Evolutionary conservation across 108 stramenopile genomes (phyloP).

Genomic region (Pseudonitzschia multistriata): DNA sequence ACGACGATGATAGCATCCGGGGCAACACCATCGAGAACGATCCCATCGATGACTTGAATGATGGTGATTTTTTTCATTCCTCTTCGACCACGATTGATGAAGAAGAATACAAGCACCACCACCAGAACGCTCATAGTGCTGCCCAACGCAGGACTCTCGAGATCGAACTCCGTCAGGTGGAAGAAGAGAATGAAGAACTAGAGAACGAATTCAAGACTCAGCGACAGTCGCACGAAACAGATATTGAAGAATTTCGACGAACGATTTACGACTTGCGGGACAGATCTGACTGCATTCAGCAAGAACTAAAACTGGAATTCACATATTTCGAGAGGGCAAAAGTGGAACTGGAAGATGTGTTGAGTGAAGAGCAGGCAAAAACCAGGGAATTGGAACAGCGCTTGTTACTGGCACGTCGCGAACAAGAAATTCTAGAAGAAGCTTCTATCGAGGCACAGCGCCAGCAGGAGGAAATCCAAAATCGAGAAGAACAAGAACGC

Average conservation of each 20-base stretch:
- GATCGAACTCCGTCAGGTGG: not conserved
- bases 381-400: slow-evolving; percentile 2
- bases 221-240: not conserved
- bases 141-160: not conserved
- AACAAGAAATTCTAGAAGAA: not conserved
- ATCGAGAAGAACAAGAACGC: not conserved
- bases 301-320: not conserved
- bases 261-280: not conserved
- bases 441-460: not conserved
- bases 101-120: not conserved
- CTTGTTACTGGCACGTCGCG: not conserved
- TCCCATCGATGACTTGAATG: not conserved
- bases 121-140: not conserved
- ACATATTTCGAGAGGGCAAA: slow-evolving; percentile 1
- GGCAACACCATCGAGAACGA: not conserved
- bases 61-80: not conserved
- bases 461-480: not conserved
- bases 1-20: not conserved
- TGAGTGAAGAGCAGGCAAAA: not conserved
- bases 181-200: not conserved
- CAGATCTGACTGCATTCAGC: not conserved
- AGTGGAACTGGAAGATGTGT: not conserved
- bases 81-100: not conserved
- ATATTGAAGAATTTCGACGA: not conserved
- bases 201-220: not conserved